A percentile compares a stretch with the other conserved stretches of the same genome.
Conservation (phyloP, 164 flowering plant genomes). For the Tinospora cordifolia region DNA sequence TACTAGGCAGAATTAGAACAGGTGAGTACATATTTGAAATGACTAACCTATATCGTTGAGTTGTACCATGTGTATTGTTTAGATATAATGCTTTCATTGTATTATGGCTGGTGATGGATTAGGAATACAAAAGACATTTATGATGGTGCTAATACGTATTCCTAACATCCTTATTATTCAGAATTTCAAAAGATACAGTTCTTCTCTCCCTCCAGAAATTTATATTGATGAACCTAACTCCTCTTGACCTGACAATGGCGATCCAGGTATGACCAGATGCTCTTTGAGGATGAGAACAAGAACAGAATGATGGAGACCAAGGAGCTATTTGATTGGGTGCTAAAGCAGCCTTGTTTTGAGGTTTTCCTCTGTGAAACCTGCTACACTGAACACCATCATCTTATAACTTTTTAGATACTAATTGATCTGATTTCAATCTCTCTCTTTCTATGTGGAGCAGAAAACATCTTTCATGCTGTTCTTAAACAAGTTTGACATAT, state of each 20-base stretch:
- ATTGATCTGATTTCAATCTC: background rate
- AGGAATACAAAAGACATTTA: too few relatives aligned
- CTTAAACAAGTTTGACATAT: constrained; percentile 92
- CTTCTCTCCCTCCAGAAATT: background rate
- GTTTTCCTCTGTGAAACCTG: constrained; percentile 28
- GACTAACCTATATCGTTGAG: too few relatives aligned
- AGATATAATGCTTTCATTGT: too few relatives aligned
- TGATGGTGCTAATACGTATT: background rate
- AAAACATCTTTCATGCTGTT: constrained; percentile 97
- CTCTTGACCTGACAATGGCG: constrained; percentile 11
- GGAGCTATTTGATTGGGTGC: constrained; percentile 94
- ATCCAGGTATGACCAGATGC: constrained; percentile 90
- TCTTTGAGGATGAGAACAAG: constrained; percentile 83
- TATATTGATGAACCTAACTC: background rate
- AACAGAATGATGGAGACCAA: constrained; percentile 92
- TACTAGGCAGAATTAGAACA: too few relatives aligned
- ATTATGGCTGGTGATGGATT: too few relatives aligned
- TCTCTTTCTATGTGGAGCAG: constrained; percentile 50
- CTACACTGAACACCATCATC: constrained; percentile 1
- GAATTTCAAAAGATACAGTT: background rate
- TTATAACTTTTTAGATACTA: background rate
- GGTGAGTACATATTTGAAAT: too few relatives aligned
- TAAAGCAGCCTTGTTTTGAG: constrained; percentile 96
- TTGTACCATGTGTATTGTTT: too few relatives aligned
- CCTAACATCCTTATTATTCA: background rate